Evolutionary conservation across 2,329 filamentous ascomycete species (phyloP), one percentile per base, ranked within the genome.

Genomic region (Neonectria neomacrospora): DNA sequence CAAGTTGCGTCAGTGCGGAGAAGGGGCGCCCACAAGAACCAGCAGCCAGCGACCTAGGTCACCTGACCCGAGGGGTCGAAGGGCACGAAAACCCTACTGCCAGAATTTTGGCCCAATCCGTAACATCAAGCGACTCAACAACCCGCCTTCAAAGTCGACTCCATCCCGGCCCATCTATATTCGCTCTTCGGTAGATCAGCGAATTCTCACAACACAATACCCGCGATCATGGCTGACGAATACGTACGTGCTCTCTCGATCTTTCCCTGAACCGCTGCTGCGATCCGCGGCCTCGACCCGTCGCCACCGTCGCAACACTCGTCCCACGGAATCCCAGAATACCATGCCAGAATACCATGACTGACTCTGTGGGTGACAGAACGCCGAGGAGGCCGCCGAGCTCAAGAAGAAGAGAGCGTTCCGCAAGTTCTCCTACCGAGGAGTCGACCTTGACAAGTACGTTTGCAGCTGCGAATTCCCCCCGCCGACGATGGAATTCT

Each of bases 341-440:
- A n/a, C n/a, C n/a, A 67, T 37, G 22, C 50, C 44, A 50, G 62
- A 65, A 45, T 58, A 50, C 61, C 61, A 47, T 69, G 58, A 69
- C 79, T 79, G 68, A 79, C 75, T 63, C 67, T 54, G 48, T 57
- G 59, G 41, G 60, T 64, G 65, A 76, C 78, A 97, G 94, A 95
- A 97, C 88, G 91, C 94, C 83, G 94, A 96, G 88, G 93, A 96
- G 89, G 95, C 95, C 85, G 95, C 94, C 82, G 96, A 97, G 92
- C 87, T 99, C 85, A 99, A 98, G 94, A 97, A 93, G 90, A 97
- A 91, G 88, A 97, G 96, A 95, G 87, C 94, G 78, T 97, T 98
- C 92, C 92, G 94, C 88, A 99, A 98, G 91, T 99, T 98, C 83
- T 96, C 94, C 77, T 99, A 97, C 93, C 93, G 96, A 82, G 96